Percentiles rank a stretch among this genome's conserved stretches.
phyloP scores from a whole-genome alignment of 345 rosid species.

The Boechera stricta region DNA sequence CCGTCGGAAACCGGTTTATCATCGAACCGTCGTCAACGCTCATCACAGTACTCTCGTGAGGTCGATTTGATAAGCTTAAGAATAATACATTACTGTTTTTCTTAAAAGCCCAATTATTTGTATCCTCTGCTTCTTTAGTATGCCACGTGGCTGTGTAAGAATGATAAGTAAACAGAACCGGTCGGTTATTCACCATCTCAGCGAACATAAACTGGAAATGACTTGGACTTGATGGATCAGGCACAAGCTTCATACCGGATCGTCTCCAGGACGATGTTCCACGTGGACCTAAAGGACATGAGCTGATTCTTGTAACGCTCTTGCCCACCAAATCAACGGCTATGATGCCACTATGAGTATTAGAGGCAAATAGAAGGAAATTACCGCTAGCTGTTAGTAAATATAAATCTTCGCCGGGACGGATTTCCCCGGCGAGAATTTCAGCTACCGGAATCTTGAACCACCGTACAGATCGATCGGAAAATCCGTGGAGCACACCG shows the following conservation, averaged over 20 bases:
- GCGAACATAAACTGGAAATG: slow-evolving; percentile 69
- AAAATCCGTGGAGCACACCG: slow-evolving; percentile 58
- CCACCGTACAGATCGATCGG: slow-evolving; percentile 58
- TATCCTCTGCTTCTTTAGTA: slow-evolving; percentile 48
- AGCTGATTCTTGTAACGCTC: slow-evolving; percentile 56
- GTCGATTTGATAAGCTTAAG: slow-evolving; percentile 56
- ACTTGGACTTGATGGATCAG: slow-evolving; percentile 43
- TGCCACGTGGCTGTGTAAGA: slow-evolving; percentile 61
- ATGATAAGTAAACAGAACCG: slow-evolving; percentile 55
- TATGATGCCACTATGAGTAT: slow-evolving; percentile 57
- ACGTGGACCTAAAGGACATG: slow-evolving; percentile 82
- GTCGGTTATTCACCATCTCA: slow-evolving; percentile 61
- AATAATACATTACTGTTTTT: slow-evolving; percentile 44
- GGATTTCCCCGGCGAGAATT: slow-evolving; percentile 47
- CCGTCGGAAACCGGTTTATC: slow-evolving; percentile 28
- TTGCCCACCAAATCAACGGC: slow-evolving; percentile 58
- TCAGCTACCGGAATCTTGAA: slow-evolving; percentile 60
- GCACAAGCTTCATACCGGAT: slow-evolving; percentile 68
- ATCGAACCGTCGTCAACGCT: slow-evolving; percentile 39
- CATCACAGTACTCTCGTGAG: slow-evolving; percentile 53
- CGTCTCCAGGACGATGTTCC: slow-evolving; percentile 81
- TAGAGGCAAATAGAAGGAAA: slow-evolving; percentile 66
- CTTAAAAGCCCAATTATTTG: slow-evolving; percentile 1
- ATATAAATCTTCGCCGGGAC: slow-evolving; percentile 60
- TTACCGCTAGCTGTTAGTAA: slow-evolving; percentile 64